Base-by-base conservation (phyloP, 176 grass and related monocot genomes). In the Juncus effusus region DNA sequence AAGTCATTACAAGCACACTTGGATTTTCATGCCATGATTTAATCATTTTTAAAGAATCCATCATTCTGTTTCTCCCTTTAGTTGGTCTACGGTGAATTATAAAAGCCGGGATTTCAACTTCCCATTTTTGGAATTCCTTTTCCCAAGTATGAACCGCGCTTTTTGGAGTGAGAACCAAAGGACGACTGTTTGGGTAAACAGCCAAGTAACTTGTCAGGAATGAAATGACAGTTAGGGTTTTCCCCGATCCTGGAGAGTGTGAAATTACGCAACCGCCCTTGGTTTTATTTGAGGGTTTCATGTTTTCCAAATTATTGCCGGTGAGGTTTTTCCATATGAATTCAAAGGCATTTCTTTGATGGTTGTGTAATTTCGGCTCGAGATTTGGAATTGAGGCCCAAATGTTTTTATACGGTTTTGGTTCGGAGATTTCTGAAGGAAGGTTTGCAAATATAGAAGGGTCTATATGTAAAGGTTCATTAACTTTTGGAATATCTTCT, bases 1-100 rank as follows among this genome's bases (percentile, higher is more conserved):
- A 96, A 4, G 88, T 96, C 92, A 96, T 91, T 39, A 96, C 73
- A 56, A 96, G 87, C 72, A 96, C 64, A 59, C 84, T 86, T 67
- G 92, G 92, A 39, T 69, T 45, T 61, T 88, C 84, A 61, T 91
- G 87, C 92, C 92, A 96, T 70, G 80, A 80, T 59, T 67, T 56
- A 81, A 96, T 44, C 76, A 85, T 96, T 71, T 88, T 82, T 42
- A 96, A 14, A 70, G 69, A 74, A 88, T 88, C 74, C 77, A 96
- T 66, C 59, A 88, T 77, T 4, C 60, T 69, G 39, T 70, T 19
- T 38, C 60, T 74, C 61, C 59, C 88, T 53, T 53, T 54, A 15
- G 59, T 75, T 38, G 82, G 82, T n/a, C 6, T 63, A 47, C 61
- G 71, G 66, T 96, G 79, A 55, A 91, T 81, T 64, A 88, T 56